These are phyloP conservation scores for Rubia yunnanensis DNA, from an alignment of 257 asterid genomes.

Conservation along the genomic window DNA sequence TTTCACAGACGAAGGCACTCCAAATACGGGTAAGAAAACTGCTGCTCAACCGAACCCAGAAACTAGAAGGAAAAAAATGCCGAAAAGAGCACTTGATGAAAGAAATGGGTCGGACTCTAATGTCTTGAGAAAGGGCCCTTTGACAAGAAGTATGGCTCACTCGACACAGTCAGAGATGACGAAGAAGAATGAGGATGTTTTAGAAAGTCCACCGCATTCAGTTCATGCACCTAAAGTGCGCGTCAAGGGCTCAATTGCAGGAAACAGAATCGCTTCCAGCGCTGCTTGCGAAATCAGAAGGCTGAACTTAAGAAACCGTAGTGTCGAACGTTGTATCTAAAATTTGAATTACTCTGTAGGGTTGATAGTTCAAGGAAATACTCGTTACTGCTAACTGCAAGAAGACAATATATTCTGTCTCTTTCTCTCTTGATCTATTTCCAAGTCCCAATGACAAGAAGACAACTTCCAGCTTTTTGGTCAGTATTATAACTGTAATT, in stretches of 20 bases:
- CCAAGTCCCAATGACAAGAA: no score
- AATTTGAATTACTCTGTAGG: not conserved
- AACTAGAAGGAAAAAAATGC: not conserved
- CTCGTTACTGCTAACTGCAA: not conserved
- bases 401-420: no score
- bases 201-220: not conserved
- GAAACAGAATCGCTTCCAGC: not conserved
- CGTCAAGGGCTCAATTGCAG: not conserved
- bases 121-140: conserved; percentile 15
- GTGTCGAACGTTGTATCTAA: not conserved
- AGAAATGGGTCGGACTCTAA: not conserved
- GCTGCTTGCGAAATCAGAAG: not conserved
- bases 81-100: not conserved
- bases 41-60: conserved; percentile 3
- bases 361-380: not conserved
- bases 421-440: no score
- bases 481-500: no score
- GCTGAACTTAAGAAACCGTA: conserved; percentile 7
- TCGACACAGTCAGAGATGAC: not conserved
- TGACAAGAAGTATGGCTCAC: conserved; percentile 36
- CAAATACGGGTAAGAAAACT: not conserved
- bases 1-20: conserved; percentile 7
- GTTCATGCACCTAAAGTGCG: not conserved
- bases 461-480: no score
- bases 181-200: not conserved